Percentiles rank a stretch among this genome's conserved stretches.
Evolutionary conservation across 495 filamentous ascomycete species (phyloP).

Genomic region (Xylaria curta): DNA sequence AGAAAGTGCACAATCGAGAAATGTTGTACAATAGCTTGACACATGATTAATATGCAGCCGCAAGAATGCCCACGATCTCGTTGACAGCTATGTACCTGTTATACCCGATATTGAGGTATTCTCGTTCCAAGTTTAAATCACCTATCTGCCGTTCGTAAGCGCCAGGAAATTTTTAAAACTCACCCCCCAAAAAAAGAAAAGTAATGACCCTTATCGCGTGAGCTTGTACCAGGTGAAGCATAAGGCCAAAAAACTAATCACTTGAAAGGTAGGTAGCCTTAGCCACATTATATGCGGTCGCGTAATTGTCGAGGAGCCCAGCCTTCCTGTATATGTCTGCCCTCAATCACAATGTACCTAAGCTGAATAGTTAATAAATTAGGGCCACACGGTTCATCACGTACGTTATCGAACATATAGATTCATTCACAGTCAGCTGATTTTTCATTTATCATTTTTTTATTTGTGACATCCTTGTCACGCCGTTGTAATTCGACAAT

Average conservation of each 20-base stretch:
- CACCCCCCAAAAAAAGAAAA: too few species aligned
- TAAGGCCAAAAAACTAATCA: background rate
- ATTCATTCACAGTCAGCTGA: constrained; percentile 36
- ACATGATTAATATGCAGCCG: background rate
- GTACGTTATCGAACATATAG: constrained; percentile 24
- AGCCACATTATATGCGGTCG: background rate
- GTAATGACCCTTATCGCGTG: background rate
- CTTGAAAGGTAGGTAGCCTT: background rate
- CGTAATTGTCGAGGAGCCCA: background rate
- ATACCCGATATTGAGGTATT: background rate
- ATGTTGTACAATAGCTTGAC: background rate
- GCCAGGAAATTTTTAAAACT: too few species aligned
- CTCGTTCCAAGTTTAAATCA: background rate
- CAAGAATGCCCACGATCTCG: background rate
- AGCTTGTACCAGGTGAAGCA: background rate
- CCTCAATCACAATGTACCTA: background rate
- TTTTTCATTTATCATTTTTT: constrained; percentile 46
- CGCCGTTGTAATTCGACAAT: constrained; percentile 37
- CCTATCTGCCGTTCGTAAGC: background rate
- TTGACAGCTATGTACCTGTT: background rate
- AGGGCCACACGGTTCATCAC: background rate
- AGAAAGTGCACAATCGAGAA: background rate
- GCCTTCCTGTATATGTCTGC: background rate
- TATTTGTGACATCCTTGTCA: constrained; percentile 59
- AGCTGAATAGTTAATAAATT: too few species aligned